Evolutionary conservation across 2,329 filamentous ascomycete genomes (phyloP).

Genomic region (Hirsutella rhossiliensis): DNA sequence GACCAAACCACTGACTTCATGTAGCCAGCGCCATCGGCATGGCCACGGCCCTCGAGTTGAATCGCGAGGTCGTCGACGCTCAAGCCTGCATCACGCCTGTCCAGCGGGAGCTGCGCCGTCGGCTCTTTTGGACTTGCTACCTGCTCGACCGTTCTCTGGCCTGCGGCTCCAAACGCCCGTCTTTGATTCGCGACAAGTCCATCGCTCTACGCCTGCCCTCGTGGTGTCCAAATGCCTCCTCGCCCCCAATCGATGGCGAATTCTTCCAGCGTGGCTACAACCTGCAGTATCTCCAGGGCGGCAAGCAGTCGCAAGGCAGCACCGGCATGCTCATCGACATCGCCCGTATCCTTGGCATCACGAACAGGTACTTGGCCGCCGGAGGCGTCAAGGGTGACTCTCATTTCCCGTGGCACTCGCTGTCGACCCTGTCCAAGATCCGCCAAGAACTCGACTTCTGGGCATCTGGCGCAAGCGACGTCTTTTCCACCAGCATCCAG

Average conservation of each 20-base stretch:
- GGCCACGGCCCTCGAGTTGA: conserved; percentile 70
- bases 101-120: conserved; percentile 64
- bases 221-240: conserved; percentile 51
- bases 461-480: conserved; percentile 69
- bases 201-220: conserved; percentile 66
- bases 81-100: conserved; percentile 48
- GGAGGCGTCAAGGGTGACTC: conserved; percentile 83
- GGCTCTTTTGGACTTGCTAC: conserved; percentile 86
- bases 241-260: conserved; percentile 59
- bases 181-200: conserved; percentile 66
- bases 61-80: conserved; percentile 59
- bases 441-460: conserved; percentile 75
- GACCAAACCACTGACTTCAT: background rate
- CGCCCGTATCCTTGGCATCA: conserved; percentile 67
- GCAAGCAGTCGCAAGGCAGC: conserved; percentile 62
- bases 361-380: conserved; percentile 72
- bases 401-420: conserved; percentile 81
- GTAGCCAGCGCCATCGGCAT: conserved; percentile 46
- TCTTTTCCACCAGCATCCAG: conserved; percentile 59
- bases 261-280: conserved; percentile 74
- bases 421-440: conserved; percentile 78
- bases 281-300: conserved; percentile 58
- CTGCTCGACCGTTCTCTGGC: conserved; percentile 74
- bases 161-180: conserved; percentile 70
- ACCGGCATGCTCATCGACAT: conserved; percentile 78